A percentile compares a stretch with the other conserved stretches of the same genome.
Conservation (phyloP, 2,329 filamentous ascomycete genomes). For the Harringtonia aguacate region DNA sequence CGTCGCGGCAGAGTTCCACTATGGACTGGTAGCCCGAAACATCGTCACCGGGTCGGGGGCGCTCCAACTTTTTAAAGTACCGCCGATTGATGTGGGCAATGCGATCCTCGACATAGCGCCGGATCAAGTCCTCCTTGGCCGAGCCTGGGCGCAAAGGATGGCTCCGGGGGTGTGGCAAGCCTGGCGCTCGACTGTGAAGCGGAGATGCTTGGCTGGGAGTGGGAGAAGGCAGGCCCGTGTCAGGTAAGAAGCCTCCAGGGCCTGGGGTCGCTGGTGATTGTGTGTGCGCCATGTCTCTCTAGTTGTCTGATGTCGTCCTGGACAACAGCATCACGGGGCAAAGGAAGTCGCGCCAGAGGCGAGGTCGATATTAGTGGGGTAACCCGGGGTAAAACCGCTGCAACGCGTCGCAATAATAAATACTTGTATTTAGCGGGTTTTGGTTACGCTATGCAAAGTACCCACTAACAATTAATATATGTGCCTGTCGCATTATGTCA, state of each 20-base stretch:
- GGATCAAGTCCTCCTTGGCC: constrained; percentile 47
- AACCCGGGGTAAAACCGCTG: too few relatives aligned
- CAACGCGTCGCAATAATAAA: too few relatives aligned
- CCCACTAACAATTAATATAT: too few relatives aligned
- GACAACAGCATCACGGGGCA: too few relatives aligned
- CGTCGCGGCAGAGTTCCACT: constrained; percentile 59
- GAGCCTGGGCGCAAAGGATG: constrained; percentile 44
- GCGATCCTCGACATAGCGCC: constrained; percentile 44
- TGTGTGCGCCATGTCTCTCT: background rate
- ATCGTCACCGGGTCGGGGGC: constrained; percentile 32
- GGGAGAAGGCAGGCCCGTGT: constrained; percentile 38
- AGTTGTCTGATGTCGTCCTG: too few relatives aligned
- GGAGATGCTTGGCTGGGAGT: constrained; percentile 24
- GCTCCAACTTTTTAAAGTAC: constrained; percentile 48
- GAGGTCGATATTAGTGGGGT: too few relatives aligned
- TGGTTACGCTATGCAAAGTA: too few relatives aligned
- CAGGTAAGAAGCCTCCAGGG: constrained; percentile 42
- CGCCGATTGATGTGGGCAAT: constrained; percentile 44
- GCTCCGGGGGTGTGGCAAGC: constrained; percentile 44
- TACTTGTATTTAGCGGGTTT: too few relatives aligned
- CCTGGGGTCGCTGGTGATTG: constrained; percentile 6
- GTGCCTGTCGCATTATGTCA: too few relatives aligned
- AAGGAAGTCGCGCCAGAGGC: too few relatives aligned
- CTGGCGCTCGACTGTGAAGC: constrained; percentile 1
- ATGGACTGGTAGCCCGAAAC: constrained; percentile 48